A percentile compares a stretch with the other conserved stretches of the same genome.
phyloP scores from a whole-genome alignment of 768 basidiomycete genomes.

The Auricularia cornea region DNA sequence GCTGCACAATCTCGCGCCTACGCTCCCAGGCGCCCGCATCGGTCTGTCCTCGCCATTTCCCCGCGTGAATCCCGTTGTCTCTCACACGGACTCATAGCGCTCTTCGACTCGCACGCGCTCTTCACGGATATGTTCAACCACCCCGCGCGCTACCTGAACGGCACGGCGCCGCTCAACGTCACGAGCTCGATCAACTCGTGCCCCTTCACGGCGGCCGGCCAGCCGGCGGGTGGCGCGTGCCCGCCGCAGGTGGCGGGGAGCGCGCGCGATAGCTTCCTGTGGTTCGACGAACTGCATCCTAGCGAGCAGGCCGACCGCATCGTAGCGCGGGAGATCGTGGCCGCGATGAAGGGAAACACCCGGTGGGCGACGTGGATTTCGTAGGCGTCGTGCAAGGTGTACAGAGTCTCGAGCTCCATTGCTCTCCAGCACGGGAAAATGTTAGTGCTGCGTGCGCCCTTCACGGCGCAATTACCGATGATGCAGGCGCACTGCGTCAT shows the following conservation, averaged over 20 bases:
- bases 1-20: conserved; percentile 40
- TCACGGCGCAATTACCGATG: no score
- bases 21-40: conserved; percentile 45
- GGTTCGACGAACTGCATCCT: conserved; percentile 57
- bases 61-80: neutral
- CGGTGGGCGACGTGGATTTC: conserved; percentile 8
- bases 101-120: conserved; percentile 54
- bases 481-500: no score
- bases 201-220: conserved; percentile 31
- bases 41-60: conserved; percentile 28
- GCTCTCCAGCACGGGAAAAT: no score
- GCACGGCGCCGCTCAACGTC: conserved; percentile 52
- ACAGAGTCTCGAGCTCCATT: no score
- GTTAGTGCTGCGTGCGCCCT: no score
- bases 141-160: conserved; percentile 50
- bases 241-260: conserved; percentile 20
- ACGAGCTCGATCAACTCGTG: conserved; percentile 45
- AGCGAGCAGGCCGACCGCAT: conserved; percentile 50
- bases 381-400: no score
- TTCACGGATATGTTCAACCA: conserved; percentile 50
- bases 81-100: conserved; percentile 24
- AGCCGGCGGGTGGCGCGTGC: conserved; percentile 10
- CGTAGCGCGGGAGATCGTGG: conserved; percentile 43
- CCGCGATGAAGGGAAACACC: conserved; percentile 33
- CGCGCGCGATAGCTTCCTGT: conserved; percentile 50